Conservation (phyloP, 768 basidiomycete genomes). For the Boletus subparvulus region DNA sequence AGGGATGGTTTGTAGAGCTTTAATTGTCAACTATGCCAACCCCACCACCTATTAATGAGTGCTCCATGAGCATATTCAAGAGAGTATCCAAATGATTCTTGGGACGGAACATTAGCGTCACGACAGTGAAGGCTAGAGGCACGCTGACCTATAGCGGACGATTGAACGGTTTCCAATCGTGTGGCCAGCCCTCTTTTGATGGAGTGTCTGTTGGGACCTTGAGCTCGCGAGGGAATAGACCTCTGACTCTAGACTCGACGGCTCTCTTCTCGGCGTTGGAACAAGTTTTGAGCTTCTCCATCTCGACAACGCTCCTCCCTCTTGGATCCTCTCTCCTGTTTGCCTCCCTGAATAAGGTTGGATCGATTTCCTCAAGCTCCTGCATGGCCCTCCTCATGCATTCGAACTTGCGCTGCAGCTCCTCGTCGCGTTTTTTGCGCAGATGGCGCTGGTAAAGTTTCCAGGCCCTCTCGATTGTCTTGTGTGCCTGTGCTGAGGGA, state of each 20-base stretch:
- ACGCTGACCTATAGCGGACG: conserved; percentile 41
- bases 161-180: conserved; percentile 75
- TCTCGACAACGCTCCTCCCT: conserved; percentile 53
- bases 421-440: conserved; percentile 65
- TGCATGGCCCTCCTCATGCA: conserved; percentile 87
- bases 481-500: conserved; percentile 84
- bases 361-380: conserved; percentile 54
- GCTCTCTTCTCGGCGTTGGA: conserved; percentile 66
- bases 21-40: background rate
- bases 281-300: conserved; percentile 58
- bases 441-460: conserved; percentile 73
- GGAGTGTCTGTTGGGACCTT: conserved; percentile 86
- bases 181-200: conserved; percentile 77
- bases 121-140: background rate
- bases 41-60: conserved; percentile 2
- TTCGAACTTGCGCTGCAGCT: conserved; percentile 73
- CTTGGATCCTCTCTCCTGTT: conserved; percentile 77
- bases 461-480: conserved; percentile 92
- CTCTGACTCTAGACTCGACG: conserved; percentile 73
- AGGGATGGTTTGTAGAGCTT: conserved; percentile 7
- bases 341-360: conserved; percentile 64
- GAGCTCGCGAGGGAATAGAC: conserved; percentile 85
- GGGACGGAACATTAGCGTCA: background rate
- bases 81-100: background rate
- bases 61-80: background rate